Evolutionary conservation across 306 rosid genomes (phyloP).

Genomic region (Lathyrus sativus): DNA sequence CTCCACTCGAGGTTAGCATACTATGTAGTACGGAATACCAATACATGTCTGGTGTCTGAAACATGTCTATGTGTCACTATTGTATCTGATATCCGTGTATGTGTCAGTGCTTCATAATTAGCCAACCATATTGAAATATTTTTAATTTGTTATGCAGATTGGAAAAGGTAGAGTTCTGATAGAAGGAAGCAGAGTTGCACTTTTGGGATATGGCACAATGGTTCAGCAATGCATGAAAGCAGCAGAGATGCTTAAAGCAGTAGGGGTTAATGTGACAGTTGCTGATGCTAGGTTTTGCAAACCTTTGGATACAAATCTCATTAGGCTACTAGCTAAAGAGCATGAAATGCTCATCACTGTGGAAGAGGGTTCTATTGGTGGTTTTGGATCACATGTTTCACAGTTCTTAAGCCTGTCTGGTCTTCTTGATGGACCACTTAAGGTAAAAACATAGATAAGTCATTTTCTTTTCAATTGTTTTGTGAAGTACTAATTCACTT

Average conservation of each 20-base stretch:
- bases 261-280: slow-evolving; percentile 61
- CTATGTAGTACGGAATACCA: background rate
- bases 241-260: slow-evolving; percentile 55
- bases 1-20: slow-evolving; percentile 69
- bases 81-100: background rate
- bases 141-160: slow-evolving; percentile 49
- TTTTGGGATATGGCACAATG: slow-evolving; percentile 77
- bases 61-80: background rate
- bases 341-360: slow-evolving; percentile 81
- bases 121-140: background rate
- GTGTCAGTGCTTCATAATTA: background rate
- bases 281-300: slow-evolving; percentile 98
- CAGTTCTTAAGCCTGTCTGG: slow-evolving; percentile 76
- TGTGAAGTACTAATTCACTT: slow-evolving; percentile 7
- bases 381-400: slow-evolving; percentile 92
- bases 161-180: slow-evolving; percentile 77
- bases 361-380: slow-evolving; percentile 93
- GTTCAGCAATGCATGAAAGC: slow-evolving; percentile 80
- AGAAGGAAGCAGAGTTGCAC: slow-evolving; percentile 75
- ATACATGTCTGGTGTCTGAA: background rate
- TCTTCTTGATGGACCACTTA: slow-evolving; percentile 73
- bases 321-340: slow-evolving; percentile 64
- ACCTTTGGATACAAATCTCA: slow-evolving; percentile 75
- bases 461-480: background rate
- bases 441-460: slow-evolving; percentile 51